Evolutionary conservation across 83 land plant species (phyloP).

Genomic region (Larix sibirica): DNA sequence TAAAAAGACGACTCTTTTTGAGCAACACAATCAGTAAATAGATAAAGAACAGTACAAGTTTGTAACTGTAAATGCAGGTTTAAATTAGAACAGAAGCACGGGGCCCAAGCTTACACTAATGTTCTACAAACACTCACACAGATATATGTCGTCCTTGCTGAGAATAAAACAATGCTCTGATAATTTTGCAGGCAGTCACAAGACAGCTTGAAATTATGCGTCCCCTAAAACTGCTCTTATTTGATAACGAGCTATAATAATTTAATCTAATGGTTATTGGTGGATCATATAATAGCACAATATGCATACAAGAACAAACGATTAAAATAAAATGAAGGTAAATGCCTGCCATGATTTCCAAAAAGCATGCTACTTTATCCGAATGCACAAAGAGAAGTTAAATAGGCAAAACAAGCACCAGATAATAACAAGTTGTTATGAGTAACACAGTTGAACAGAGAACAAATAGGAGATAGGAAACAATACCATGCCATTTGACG

Average conservation of each 20-base stretch:
- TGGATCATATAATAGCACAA: background rate
- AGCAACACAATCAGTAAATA: no score
- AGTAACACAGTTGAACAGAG: background rate
- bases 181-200: background rate
- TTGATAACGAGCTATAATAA: background rate
- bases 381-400: background rate
- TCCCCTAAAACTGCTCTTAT: background rate
- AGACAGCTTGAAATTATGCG: background rate
- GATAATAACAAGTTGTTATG: background rate
- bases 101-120: no score
- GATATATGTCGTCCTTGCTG: background rate
- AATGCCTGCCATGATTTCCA: background rate
- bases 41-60: no score
- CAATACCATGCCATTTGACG: conserved; percentile 46
- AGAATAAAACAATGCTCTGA: background rate
- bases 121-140: no score
- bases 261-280: background rate
- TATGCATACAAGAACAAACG: background rate
- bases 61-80: no score
- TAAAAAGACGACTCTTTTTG: no score
- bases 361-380: background rate
- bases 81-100: no score
- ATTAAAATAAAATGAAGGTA: background rate
- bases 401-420: background rate
- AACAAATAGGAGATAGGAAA: background rate